A percentile compares a stretch with the other conserved stretches of the same genome.
Evolutionary conservation across 176 grass and related monocot genomes (phyloP).

Genomic region (Avena atlantica): DNA sequence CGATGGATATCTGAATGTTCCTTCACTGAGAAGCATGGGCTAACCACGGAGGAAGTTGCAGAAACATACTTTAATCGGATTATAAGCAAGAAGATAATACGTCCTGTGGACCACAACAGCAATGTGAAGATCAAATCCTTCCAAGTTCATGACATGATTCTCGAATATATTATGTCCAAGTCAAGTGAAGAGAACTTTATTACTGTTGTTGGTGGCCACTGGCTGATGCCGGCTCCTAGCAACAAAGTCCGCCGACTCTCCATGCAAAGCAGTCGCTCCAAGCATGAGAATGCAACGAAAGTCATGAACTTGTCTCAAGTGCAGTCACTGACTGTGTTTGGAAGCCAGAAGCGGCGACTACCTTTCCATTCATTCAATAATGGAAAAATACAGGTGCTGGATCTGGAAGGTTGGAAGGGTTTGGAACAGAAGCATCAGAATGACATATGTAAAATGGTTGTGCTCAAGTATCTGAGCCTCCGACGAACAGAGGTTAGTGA

Average conservation of each 20-base stretch:
- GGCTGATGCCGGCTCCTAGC: neutral
- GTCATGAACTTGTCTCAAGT: constrained; percentile 13
- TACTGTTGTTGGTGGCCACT: constrained; percentile 33
- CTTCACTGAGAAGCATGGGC: constrained; percentile 19
- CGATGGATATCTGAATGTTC: constrained; percentile 37
- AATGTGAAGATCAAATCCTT: constrained; percentile 32
- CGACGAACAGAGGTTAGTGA: neutral
- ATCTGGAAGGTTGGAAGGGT: constrained; percentile 14
- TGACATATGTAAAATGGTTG: constrained; percentile 17
- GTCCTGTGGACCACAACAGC: neutral
- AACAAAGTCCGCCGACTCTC: constrained; percentile 34
- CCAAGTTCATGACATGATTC: constrained; percentile 8
- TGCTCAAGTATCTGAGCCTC: neutral
- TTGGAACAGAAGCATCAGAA: neutral
- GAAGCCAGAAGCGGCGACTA: neutral
- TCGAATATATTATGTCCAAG: constrained; percentile 26
- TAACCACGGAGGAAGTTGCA: neutral
- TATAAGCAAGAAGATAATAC: constrained; percentile 11
- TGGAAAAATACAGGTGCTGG: neutral
- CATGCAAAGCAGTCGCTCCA: neutral
- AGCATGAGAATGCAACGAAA: neutral
- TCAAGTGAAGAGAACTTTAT: constrained; percentile 45
- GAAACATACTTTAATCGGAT: neutral
- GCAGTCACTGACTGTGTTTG: constrained; percentile 19
- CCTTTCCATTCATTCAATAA: constrained; percentile 21